These are phyloP conservation scores for Periconia sp. DNA, from an alignment of 2,329 filamentous ascomycete species.

Conservation along the genomic window DNA sequence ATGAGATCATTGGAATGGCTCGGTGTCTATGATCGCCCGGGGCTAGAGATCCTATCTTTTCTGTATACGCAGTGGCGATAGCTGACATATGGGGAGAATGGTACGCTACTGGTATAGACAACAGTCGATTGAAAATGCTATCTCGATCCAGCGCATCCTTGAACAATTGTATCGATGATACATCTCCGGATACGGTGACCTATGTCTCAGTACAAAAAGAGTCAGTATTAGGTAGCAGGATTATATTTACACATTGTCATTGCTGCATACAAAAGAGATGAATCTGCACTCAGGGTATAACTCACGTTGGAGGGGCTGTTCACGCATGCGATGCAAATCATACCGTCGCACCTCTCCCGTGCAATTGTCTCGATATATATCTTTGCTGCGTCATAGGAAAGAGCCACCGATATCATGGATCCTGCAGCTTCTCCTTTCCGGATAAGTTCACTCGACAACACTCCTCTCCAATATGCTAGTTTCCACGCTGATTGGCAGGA, in stretches of 20 bases:
- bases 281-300: too few species aligned
- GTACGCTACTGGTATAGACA: slow-evolving; percentile 48
- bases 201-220: too few species aligned
- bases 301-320: slow-evolving; percentile 44
- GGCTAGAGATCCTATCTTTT: neutral
- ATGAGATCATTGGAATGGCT: slow-evolving; percentile 6
- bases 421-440: neutral
- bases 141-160: slow-evolving; percentile 36
- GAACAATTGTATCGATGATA: slow-evolving; percentile 36
- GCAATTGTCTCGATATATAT: neutral
- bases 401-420: slow-evolving; percentile 4
- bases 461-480: too few species aligned
- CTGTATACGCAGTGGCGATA: neutral
- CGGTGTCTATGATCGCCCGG: neutral
- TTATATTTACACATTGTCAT: too few species aligned
- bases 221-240: too few species aligned
- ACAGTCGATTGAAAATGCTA: slow-evolving; percentile 39
- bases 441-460: too few species aligned
- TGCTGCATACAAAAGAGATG: too few species aligned
- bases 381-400: neutral
- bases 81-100: slow-evolving; percentile 45
- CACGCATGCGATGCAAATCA: slow-evolving; percentile 13
- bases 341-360: neutral
- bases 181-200: slow-evolving; percentile 51
- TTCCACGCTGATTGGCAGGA: too few species aligned